These are phyloP conservation scores for Neofusicoccum kwambonambiense DNA, from an alignment of 2,329 filamentous ascomycete genomes.

Conservation along the genomic window DNA sequence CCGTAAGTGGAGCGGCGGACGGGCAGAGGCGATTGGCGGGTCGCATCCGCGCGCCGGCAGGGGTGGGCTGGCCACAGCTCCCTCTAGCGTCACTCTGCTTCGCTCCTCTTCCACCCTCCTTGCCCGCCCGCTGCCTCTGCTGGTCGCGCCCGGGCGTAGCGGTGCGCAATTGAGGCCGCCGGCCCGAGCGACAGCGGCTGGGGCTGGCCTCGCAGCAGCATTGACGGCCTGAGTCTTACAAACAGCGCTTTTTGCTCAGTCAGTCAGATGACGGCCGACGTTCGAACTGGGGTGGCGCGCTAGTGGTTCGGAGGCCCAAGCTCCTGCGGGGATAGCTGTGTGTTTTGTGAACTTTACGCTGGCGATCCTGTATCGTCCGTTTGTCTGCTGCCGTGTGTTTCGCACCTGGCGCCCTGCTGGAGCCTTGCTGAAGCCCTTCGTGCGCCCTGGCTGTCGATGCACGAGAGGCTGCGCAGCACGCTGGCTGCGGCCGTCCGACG, in stretches of 20 bases:
- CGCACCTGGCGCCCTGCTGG: not conserved
- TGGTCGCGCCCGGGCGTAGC: not conserved
- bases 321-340: constrained; percentile 10
- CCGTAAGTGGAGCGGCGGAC: not conserved
- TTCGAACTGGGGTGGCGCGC: constrained; percentile 1
- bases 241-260: not conserved
- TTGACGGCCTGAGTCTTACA: not conserved
- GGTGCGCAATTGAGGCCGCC: not conserved
- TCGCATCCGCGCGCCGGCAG: not conserved
- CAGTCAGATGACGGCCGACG: constrained; percentile 4
- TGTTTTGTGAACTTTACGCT: not conserved
- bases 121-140: not conserved
- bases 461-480: not conserved
- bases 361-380: not conserved
- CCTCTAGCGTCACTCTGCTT: constrained; percentile 1
- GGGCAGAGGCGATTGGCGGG: constrained; percentile 5
- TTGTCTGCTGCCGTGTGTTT: too few species aligned
- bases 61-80: not conserved
- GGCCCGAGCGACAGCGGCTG: not conserved
- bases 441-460: not conserved
- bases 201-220: not conserved
- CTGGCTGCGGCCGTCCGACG: not conserved
- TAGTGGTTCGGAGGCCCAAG: constrained; percentile 6
- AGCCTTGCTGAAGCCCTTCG: too few species aligned
- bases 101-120: not conserved